Evolutionary conservation across 805 yeast genomes (phyloP).

Genomic region (Isabelozyma gotoi): DNA sequence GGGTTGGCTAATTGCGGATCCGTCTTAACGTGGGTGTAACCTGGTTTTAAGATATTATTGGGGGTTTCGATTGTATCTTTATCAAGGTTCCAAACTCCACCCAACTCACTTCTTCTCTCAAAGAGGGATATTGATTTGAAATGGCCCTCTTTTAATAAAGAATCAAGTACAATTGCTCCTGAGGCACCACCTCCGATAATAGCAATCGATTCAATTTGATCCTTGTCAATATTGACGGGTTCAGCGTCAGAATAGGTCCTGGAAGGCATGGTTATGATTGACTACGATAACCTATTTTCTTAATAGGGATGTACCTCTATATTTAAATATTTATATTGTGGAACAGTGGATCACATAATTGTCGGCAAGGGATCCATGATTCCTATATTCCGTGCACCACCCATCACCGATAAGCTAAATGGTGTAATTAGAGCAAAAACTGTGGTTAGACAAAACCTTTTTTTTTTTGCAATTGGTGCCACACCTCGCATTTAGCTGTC

Average conservation of each 20-base stretch:
- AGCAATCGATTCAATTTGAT: slow-evolving; percentile 30
- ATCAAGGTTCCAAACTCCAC: slow-evolving; percentile 46
- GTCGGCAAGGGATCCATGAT: not conserved
- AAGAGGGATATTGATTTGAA: slow-evolving; percentile 33
- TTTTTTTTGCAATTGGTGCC: not conserved
- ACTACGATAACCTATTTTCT: not conserved
- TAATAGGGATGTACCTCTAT: not conserved
- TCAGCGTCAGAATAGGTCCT: not conserved
- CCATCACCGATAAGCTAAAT: too few relatives aligned
- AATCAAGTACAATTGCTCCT: slow-evolving; percentile 42
- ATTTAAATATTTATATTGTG: not conserved
- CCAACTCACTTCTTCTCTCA: slow-evolving; percentile 37
- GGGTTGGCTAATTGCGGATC: slow-evolving; percentile 32
- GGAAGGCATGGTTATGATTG: not conserved
- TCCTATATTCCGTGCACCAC: not conserved
- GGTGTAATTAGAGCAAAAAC: too few relatives aligned
- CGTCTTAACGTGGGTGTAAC: slow-evolving; percentile 14
- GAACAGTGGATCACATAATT: not conserved
- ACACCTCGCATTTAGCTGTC: not conserved
- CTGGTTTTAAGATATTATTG: slow-evolving; percentile 18
- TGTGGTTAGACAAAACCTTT: not conserved
- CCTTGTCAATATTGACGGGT: slow-evolving; percentile 7
- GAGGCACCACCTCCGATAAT: slow-evolving; percentile 52
- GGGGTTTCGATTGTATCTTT: slow-evolving; percentile 17
- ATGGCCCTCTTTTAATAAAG: slow-evolving; percentile 29